phyloP scores from a whole-genome alignment of 2,329 filamentous ascomycete genomes.

The Tolypocladium guangdongense region DNA sequence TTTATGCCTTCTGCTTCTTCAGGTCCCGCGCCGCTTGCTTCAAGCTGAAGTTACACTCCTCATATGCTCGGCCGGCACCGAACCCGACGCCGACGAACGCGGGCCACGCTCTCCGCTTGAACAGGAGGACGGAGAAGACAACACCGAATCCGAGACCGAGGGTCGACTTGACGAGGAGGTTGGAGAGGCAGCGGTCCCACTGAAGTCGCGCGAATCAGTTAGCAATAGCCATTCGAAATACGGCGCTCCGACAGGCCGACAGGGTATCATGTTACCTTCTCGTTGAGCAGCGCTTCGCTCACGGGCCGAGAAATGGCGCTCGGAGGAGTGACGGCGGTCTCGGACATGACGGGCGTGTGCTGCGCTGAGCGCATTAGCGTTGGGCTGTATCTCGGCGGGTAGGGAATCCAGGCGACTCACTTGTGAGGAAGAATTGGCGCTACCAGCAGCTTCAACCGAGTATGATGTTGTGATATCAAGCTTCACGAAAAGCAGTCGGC shows the following conservation, averaged over 20 bases:
- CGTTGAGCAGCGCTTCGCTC: conserved; percentile 95
- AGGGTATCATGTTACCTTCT: conserved; percentile 61
- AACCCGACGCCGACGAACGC: conserved; percentile 93
- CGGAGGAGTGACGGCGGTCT: conserved; percentile 39
- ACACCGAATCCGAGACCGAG: conserved; percentile 95
- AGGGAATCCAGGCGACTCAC: background rate
- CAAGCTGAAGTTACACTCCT: conserved; percentile 85
- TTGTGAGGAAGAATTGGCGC: conserved; percentile 4
- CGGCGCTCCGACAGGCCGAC: background rate
- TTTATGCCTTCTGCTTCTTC: conserved; percentile 37
- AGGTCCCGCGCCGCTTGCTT: conserved; percentile 50
- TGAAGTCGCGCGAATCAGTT: conserved; percentile 23
- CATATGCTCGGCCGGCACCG: conserved; percentile 91
- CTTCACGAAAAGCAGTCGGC: conserved; percentile 26
- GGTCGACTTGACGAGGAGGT: conserved; percentile 90
- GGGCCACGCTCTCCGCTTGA: conserved; percentile 96
- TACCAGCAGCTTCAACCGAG: conserved; percentile 17
- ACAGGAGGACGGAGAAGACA: conserved; percentile 95
- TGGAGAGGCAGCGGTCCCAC: conserved; percentile 99
- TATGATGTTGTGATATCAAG: conserved; percentile 21
- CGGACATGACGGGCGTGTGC: conserved; percentile 35
- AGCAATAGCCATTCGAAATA: background rate
- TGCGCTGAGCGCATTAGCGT: background rate
- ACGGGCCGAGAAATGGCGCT: conserved; percentile 69
- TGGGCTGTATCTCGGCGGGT: background rate